A percentile compares a stretch with the other conserved stretches of the same genome.
Evolutionary conservation across 129 eudicot genomes (phyloP).

Genomic region (Escallonia herrerae): DNA sequence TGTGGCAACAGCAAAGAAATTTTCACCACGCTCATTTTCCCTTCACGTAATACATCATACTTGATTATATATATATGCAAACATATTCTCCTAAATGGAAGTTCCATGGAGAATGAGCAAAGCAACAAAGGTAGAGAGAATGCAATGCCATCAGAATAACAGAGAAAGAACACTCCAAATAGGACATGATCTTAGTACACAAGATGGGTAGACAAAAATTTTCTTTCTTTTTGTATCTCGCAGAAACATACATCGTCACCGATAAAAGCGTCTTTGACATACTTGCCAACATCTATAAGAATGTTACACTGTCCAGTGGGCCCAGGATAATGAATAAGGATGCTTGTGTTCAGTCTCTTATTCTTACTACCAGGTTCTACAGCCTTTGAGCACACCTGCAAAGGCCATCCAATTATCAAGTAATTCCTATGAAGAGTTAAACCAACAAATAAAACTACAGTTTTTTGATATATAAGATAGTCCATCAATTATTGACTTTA

Average conservation of each 20-base stretch:
- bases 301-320: slow-evolving; percentile 59
- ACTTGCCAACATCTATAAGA: slow-evolving; percentile 99
- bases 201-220: neutral
- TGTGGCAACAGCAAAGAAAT: neutral
- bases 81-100: neutral
- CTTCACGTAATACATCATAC: too few species aligned
- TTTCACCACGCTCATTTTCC: neutral
- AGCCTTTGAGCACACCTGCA: slow-evolving; percentile 84
- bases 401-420: slow-evolving; percentile 13
- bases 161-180: too few species aligned
- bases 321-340: slow-evolving; percentile 60
- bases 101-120: neutral
- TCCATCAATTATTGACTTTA: neutral
- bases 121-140: neutral
- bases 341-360: slow-evolving; percentile 87
- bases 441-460: neutral
- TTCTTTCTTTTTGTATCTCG: neutral
- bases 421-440: neutral
- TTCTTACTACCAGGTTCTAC: slow-evolving; percentile 70
- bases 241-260: neutral
- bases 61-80: too few species aligned
- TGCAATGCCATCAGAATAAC: neutral
- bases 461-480: neutral
- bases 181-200: too few species aligned
- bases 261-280: slow-evolving; percentile 33